Evolutionary conservation across 768 basidiomycete genomes (phyloP), one percentile per base, ranked within the genome.

Genomic region (Lactifluus piperatus): DNA sequence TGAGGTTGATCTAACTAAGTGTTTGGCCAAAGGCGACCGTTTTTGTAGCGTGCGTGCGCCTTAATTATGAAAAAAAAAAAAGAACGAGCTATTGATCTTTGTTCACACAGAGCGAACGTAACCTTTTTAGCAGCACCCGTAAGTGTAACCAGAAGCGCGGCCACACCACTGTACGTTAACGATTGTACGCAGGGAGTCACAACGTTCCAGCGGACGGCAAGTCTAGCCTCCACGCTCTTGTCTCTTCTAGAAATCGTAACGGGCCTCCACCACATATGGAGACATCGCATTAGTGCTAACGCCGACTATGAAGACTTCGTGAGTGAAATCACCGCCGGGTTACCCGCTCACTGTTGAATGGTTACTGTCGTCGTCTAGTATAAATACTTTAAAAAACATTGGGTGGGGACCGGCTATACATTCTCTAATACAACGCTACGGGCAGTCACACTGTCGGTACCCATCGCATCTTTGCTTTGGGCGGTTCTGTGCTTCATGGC

Each of bases 401-500:
- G 27, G 18, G 8, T 24, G n/a, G 29, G 57, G 36, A 37, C 44
- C 26, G 24, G 30, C 20, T 49, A 41, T 11, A 54, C 48, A 8
- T 49, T 26, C 22, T 36, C 52, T 14, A 59, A 54, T n/a, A 39
- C 51, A 22, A 54, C 58, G 27, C 45, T 54, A 5, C 51, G 48
- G 4, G 58, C 58, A 30, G 37, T 45, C 10, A 16, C 30, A 44
- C 58, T 59, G 18, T 53, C 58, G 0, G 52, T 59, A 29, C 58
- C 58, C 41, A 54, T 59, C 14, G 48, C 48, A 3, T 54, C 58
- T 22, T 47, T 60, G 20, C 53, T 55, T 55, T 60, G 53, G 53
- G 26, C 58, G 5, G 41, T 45, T 13, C 32, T 54, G 26, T 55
- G 58, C 4, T 55, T 60, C 26, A 50, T 50, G 53, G 13, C 52